phyloP scores from a whole-genome alignment of 2,329 filamentous ascomycete species.

The Curvularia hawaiiensis region DNA sequence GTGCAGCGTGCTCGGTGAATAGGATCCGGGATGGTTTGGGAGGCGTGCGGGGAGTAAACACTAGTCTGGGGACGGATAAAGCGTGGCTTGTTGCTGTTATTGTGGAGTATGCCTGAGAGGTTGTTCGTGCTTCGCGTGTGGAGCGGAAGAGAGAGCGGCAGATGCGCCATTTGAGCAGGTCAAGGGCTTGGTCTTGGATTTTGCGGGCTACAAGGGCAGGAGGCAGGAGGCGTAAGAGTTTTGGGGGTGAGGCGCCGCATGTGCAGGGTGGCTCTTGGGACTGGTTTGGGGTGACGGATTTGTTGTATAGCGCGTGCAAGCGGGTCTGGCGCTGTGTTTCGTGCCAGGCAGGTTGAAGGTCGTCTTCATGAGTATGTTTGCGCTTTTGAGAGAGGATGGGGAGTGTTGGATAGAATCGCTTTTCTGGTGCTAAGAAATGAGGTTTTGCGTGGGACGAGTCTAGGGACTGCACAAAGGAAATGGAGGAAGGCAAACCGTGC shows the following conservation, averaged over 20 bases:
- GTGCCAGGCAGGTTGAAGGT: background rate
- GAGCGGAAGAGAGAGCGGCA: conserved; percentile 6
- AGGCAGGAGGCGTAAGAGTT: background rate
- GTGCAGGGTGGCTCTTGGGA: background rate
- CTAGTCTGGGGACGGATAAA: background rate
- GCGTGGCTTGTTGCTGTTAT: background rate
- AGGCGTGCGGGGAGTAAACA: background rate
- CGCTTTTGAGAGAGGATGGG: background rate
- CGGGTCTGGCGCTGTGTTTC: background rate
- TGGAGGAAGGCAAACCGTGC: background rate
- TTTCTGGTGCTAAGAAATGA: background rate
- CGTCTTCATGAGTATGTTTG: conserved; percentile 5
- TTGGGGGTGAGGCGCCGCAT: background rate
- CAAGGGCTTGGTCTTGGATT: background rate
- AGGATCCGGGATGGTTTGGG: background rate
- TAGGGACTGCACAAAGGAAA: background rate
- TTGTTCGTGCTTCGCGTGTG: background rate
- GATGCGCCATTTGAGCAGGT: background rate
- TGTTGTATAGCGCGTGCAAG: background rate
- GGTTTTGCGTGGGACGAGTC: background rate
- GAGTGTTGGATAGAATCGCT: background rate
- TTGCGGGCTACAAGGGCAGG: background rate
- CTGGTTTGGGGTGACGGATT: background rate
- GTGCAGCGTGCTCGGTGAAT: background rate
- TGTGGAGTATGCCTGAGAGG: background rate